Base-by-base conservation (phyloP, 306 rosid genomes). In the Casuarina glauca region DNA sequence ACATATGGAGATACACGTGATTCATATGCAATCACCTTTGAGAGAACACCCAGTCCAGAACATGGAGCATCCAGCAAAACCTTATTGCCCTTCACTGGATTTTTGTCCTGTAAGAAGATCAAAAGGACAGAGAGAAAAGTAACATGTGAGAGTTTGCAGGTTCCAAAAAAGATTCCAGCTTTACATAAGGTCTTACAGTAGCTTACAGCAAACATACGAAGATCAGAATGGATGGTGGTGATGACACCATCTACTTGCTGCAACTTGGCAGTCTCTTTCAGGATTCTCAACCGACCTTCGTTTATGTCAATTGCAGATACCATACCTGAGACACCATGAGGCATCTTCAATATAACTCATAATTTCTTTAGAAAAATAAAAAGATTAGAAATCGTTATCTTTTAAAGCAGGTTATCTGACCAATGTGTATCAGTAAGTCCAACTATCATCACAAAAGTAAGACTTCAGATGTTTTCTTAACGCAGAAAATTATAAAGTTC, bases 31-130 rank as follows among this genome's bases (percentile, higher is more conserved):
- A 69, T 75, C 73, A 88, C 97, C 96, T 93, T 93, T 62, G 97
- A 91, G 80, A 93, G 98, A 87, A 93, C 98, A 50, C 98, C 97
- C 58, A 93, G 76, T 60, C 98, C 98, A 54, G 97, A 91, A 79
- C 98, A 93, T 54, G 97, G 98, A 72, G 89, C 89, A 44, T 93
- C 98, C 91, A 93, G 81, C 82, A 93, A 86, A 85, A 93, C 98
- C 87, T 91, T 91, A 81, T 88, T 80, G 68, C 85, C 80, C 79
- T 82, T 88, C 71, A 85, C 84, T 5, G 84, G 76, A 72, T 75
- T 78, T 0, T 79, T 78, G 11, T 91, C 88, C 98, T 93, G 77
- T 43, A 70, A 82, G 78, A 79, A 69, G 77, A 76, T 66, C 60
- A 19, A 26, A 50, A 66, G 36, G 19, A 78, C 49, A 48, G 69